Evolutionary conservation across 2,329 filamentous ascomycete species (phyloP), one percentile per base, ranked within the genome.

Genomic region (Nemania abortiva): DNA sequence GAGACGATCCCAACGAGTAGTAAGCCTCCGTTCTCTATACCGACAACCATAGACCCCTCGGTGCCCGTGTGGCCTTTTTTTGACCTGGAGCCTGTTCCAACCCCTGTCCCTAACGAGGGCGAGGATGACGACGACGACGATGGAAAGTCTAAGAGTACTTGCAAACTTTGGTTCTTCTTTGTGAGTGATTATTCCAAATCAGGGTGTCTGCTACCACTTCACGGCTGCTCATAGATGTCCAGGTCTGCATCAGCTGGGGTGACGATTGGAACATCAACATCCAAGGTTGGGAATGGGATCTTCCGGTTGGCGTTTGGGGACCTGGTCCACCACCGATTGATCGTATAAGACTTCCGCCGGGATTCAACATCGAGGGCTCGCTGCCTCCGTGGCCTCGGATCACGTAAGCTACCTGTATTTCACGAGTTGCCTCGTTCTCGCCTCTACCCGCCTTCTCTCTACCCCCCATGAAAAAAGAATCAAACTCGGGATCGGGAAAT

Each of bases 81-180:
- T 10, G 42, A 45, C 5, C 22, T 60, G 7, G 42, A 24, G 7
- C 56, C 63, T 15, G 49, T 54, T 10, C 29, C 39, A 18, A 61
- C 56, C 15, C 55, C 55, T 3, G 63, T 61, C 11, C 27, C 24
- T n/a, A 45, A 61, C 5, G 45, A 53, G 6, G 63, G 49, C 18
- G 55, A 66, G 18, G 55, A 60, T 22, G 55, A 60, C 34, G 56
- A 66, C 22, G 18, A 18, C 31, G 56, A 61, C 15, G 55, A 34
- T 9, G 20, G 29, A 2, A 18, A 39, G 6, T 42, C 6, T 18
- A 60, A 60, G 49, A 20, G 29, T 5, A 37, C 45, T 18, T 66
- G 63, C 34, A 61, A 60, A 54, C 49, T 66, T 42, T 66, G 63
- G 63, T 66, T 66, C 55, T 66, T 66, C 49, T 60, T 24, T 22